phyloP scores from a whole-genome alignment of 495 filamentous ascomycete species.

The Penicilliopsis zonata region DNA sequence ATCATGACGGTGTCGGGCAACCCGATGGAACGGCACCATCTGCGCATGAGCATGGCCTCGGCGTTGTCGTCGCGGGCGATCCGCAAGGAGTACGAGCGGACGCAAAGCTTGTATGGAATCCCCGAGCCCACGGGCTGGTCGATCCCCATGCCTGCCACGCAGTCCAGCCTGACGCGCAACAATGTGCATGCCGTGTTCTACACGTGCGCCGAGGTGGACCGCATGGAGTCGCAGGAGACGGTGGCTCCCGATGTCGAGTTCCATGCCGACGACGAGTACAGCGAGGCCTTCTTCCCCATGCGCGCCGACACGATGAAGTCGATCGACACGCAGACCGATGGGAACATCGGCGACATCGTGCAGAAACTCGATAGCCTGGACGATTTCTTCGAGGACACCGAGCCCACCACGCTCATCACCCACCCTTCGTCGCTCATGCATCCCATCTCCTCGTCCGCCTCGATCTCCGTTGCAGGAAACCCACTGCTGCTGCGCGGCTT shows the following conservation, averaged over 20 bases:
- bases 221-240: conserved; percentile 41
- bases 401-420: too few relatives aligned
- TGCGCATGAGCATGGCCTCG: conserved; percentile 91
- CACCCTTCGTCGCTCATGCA: too few relatives aligned
- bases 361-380: conserved; percentile 87
- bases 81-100: conserved; percentile 87
- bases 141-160: conserved; percentile 81
- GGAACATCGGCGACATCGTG: conserved; percentile 74
- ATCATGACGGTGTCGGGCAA: conserved; percentile 91
- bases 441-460: conserved; percentile 32
- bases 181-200: conserved; percentile 98
- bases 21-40: conserved; percentile 82
- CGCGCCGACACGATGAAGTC: conserved; percentile 86
- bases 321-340: conserved; percentile 65
- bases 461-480: conserved; percentile 32
- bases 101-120: conserved; percentile 90
- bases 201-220: conserved; percentile 60
- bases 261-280: conserved; percentile 78
- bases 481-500: conserved; percentile 53
- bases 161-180: conserved; percentile 68
- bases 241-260: conserved; percentile 84
- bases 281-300: conserved; percentile 64
- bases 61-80: conserved; percentile 67
- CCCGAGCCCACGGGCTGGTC: conserved; percentile 95
- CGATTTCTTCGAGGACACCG: conserved; percentile 78